phyloP scores from a whole-genome alignment of 73 alveolate genomes.

The Blepharisma japonicum region DNA sequence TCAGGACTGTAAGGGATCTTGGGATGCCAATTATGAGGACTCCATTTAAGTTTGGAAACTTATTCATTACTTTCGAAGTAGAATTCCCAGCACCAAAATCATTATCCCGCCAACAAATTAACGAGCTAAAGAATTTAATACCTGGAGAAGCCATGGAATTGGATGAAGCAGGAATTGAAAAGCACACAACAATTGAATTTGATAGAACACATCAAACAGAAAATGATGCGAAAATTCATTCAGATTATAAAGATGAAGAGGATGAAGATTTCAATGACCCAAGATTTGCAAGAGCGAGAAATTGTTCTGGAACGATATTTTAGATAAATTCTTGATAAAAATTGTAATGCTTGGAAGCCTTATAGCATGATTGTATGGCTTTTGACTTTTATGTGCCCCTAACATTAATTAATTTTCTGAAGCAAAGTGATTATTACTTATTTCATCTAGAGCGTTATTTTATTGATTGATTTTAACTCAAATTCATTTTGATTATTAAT shows the following conservation, averaged over 20 bases:
- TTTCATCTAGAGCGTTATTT: no score
- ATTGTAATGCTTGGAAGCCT: no score
- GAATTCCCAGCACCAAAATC: conserved; percentile 63
- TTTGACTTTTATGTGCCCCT: no score
- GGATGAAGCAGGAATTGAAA: neutral
- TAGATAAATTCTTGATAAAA: neutral
- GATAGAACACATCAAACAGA: neutral
- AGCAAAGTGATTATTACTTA: no score
- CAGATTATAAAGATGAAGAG: conserved; percentile 3
- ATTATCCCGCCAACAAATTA: neutral
- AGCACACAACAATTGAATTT: neutral
- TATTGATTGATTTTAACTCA: no score
- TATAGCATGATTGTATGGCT: no score
- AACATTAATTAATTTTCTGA: no score
- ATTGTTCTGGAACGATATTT: neutral
- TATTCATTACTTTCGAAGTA: conserved; percentile 74
- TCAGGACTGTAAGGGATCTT: conserved; percentile 76
- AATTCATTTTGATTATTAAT: no score
- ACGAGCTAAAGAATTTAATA: neutral
- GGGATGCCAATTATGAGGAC: conserved; percentile 92
- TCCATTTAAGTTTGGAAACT: conserved; percentile 75
- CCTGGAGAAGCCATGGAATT: neutral
- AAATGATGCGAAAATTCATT: neutral
- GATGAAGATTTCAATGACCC: neutral
- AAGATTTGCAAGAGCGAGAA: neutral